phyloP scores from a whole-genome alignment of 805 yeast species.

The Candida alai region DNA sequence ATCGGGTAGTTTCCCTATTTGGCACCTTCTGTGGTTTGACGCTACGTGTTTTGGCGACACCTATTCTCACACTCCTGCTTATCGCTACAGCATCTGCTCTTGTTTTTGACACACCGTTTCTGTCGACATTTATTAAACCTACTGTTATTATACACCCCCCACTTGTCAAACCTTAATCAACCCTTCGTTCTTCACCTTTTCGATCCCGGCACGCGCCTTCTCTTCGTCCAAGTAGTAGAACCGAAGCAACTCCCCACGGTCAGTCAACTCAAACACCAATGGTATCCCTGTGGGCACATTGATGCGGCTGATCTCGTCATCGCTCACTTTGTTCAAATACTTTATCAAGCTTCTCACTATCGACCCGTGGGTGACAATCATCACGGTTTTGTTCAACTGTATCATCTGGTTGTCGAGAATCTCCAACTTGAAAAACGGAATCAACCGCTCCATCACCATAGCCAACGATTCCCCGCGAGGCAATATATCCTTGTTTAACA shows the following conservation, averaged over 20 bases:
- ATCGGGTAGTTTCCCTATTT: too few species aligned
- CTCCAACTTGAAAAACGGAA: conserved; percentile 33
- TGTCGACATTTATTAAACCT: too few species aligned
- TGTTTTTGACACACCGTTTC: too few species aligned
- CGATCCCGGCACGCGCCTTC: conserved; percentile 36
- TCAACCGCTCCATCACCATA: conserved; percentile 36
- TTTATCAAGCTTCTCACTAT: conserved; percentile 40
- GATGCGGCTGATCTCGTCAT: conserved; percentile 34
- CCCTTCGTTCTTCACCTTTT: conserved; percentile 30
- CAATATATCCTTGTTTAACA: conserved; percentile 16
- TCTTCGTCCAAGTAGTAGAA: conserved; percentile 40
- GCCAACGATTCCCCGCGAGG: conserved; percentile 40
- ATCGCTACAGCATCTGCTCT: too few species aligned
- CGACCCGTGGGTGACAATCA: conserved; percentile 42
- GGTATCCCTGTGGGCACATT: conserved; percentile 46
- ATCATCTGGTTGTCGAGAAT: conserved; percentile 23
- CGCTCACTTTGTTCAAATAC: conserved; percentile 31
- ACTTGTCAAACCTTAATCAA: conserved; percentile 11
- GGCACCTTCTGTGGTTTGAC: too few species aligned
- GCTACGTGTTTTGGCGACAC: too few species aligned
- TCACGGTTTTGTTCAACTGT: conserved; percentile 24
- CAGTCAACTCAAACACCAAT: conserved; percentile 37
- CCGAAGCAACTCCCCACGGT: conserved; percentile 22
- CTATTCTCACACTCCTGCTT: too few species aligned
- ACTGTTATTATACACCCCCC: too few species aligned